phyloP scores from a whole-genome alignment of 1,284 basidiomycete species.

The Sporisorium exsertum region DNA sequence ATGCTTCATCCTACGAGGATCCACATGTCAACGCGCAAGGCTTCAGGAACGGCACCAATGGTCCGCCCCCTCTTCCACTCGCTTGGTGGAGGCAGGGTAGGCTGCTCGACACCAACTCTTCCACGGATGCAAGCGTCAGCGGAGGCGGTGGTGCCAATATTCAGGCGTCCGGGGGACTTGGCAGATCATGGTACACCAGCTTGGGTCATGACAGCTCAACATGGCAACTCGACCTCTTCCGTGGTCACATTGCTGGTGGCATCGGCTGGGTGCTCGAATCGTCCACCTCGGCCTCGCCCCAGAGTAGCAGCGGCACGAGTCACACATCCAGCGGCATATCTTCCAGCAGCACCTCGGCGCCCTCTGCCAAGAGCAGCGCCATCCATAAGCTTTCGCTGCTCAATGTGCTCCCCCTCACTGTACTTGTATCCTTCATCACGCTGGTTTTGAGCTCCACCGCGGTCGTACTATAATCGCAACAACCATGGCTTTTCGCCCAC shows the following conservation, averaged over 20 bases:
- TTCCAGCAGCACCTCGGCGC: constrained; percentile 2
- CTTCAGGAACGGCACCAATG: constrained; percentile 75
- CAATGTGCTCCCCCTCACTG: neutral
- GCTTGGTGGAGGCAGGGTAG: constrained; percentile 84
- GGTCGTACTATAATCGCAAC: neutral
- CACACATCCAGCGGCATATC: neutral
- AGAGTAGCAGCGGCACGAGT: constrained; percentile 6
- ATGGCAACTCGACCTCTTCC: constrained; percentile 75
- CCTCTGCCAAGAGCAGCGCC: neutral
- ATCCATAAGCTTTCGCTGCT: neutral
- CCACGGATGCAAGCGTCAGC: constrained; percentile 31
- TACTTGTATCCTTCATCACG: neutral
- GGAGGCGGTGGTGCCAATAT: constrained; percentile 46
- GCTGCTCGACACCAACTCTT: constrained; percentile 37
- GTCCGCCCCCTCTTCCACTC: constrained; percentile 73
- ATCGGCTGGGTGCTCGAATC: constrained; percentile 78
- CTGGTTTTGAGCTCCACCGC: neutral
- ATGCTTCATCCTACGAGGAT: constrained; percentile 44
- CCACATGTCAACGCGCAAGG: constrained; percentile 69
- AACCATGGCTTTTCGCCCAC: neutral
- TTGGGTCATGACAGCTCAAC: constrained; percentile 81
- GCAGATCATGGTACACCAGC: constrained; percentile 84
- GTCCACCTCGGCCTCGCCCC: constrained; percentile 3
- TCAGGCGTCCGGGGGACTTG: constrained; percentile 70
- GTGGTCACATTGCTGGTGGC: constrained; percentile 79